These are phyloP conservation scores for Collybia sordida DNA, from an alignment of 768 basidiomycete species.

Conservation along the genomic window DNA sequence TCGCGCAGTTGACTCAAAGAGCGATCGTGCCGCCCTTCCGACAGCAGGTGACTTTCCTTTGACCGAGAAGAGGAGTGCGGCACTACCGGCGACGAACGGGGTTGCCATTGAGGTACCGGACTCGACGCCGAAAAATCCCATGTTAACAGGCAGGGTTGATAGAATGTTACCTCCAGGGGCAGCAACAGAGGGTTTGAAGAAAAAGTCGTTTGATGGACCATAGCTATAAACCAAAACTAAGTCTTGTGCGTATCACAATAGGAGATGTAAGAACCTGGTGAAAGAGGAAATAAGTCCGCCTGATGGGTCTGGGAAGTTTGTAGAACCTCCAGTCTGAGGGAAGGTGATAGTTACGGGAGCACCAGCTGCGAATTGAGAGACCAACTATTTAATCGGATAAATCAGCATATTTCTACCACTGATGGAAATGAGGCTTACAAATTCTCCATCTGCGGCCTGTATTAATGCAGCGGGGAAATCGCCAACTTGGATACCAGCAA, in stretches of 20 bases:
- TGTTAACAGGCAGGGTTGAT: constrained; percentile 40
- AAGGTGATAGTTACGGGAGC: constrained; percentile 42
- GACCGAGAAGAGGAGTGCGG: constrained; percentile 40
- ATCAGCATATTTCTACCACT: too few species aligned
- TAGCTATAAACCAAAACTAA: constrained; percentile 28
- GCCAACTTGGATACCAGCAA: constrained; percentile 41
- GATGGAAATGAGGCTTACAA: constrained; percentile 19
- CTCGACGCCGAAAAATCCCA: constrained; percentile 39
- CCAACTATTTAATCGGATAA: constrained; percentile 33
- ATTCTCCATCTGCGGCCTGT: constrained; percentile 53
- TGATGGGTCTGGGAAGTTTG: constrained; percentile 44
- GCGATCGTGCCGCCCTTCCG: constrained; percentile 28
- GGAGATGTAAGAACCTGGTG: constrained; percentile 27
- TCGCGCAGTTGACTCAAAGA: constrained; percentile 51
- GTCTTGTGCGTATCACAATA: not conserved
- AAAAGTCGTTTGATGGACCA: constrained; percentile 61
- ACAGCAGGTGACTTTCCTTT: constrained; percentile 33
- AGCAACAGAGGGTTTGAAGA: constrained; percentile 54
- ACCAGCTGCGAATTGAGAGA: constrained; percentile 47
- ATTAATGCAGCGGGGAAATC: constrained; percentile 51
- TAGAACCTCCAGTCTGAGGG: constrained; percentile 43
- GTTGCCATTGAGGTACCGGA: constrained; percentile 49
- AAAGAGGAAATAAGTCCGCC: constrained; percentile 59
- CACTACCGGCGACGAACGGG: constrained; percentile 45
- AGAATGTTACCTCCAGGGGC: constrained; percentile 55